These are phyloP conservation scores for Cytospora piceicola DNA, from an alignment of 2,329 filamentous ascomycete genomes.

Conservation along the genomic window DNA sequence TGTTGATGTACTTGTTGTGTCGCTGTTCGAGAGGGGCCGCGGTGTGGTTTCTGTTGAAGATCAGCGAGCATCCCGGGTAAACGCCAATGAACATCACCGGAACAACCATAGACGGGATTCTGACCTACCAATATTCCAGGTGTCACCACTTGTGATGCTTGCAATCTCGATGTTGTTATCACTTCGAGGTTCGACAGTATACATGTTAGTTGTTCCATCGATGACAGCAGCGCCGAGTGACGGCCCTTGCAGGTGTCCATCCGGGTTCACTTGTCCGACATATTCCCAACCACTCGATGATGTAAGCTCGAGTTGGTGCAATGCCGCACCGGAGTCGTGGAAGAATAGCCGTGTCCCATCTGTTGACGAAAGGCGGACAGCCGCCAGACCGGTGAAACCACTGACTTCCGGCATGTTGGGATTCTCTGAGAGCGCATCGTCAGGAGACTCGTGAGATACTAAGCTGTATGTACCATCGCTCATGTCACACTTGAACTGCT, in stretches of 20 bases:
- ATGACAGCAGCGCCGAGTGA: background rate
- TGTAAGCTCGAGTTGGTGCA: conserved; percentile 10
- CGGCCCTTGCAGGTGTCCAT: conserved; percentile 12
- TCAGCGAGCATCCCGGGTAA: background rate
- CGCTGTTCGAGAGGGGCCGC: conserved; percentile 9
- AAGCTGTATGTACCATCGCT: conserved; percentile 7
- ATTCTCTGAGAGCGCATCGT: background rate
- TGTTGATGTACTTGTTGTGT: conserved; percentile 15
- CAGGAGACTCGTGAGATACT: conserved; percentile 2
- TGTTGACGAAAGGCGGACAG: conserved; percentile 2
- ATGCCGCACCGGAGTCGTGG: conserved; percentile 3
- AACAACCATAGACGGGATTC: background rate
- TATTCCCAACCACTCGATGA: background rate
- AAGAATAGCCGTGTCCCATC: conserved; percentile 17
- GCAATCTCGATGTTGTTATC: conserved; percentile 14
- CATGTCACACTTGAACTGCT: conserved; percentile 14
- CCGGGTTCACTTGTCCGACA: conserved; percentile 8
- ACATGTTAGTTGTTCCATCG: conserved; percentile 9
- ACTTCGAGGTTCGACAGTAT: conserved; percentile 11
- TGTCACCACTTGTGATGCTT: background rate
- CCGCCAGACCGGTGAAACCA: conserved; percentile 7
- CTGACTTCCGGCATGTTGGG: conserved; percentile 6
- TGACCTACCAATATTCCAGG: conserved; percentile 12
- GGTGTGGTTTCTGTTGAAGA: conserved; percentile 2
- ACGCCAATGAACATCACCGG: background rate